A percentile compares a stretch with the other conserved stretches of the same genome.
phyloP scores from a whole-genome alignment of 2,329 filamentous ascomycete species.

The Claviceps paspali region DNA sequence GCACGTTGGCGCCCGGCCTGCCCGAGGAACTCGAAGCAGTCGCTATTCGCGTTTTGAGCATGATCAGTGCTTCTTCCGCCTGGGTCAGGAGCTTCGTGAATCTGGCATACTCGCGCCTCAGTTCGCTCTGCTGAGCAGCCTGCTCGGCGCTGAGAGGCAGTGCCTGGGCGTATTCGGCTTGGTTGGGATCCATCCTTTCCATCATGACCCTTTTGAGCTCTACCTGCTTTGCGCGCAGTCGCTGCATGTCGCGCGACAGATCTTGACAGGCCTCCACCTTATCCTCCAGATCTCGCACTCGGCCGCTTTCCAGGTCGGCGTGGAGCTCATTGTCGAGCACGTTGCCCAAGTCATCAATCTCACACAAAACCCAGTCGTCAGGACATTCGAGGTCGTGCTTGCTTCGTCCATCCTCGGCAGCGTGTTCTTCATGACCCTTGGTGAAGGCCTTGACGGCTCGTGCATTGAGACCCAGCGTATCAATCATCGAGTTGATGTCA shows the following conservation, averaged over 20 bases:
- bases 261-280: constrained; percentile 56
- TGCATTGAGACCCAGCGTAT: constrained; percentile 74
- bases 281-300: constrained; percentile 50
- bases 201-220: constrained; percentile 66
- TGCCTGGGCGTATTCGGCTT: constrained; percentile 46
- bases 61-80: constrained; percentile 62
- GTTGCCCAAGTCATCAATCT: constrained; percentile 53
- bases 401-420: constrained; percentile 37
- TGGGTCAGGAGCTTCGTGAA: constrained; percentile 63
- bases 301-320: constrained; percentile 48
- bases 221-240: constrained; percentile 59
- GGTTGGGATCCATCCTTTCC: constrained; percentile 51
- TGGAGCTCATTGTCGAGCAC: constrained; percentile 50
- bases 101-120: constrained; percentile 59
- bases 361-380: constrained; percentile 59
- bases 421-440: constrained; percentile 46
- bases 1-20: constrained; percentile 36
- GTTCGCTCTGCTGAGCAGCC: constrained; percentile 64
- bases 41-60: constrained; percentile 67
- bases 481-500: constrained; percentile 87
- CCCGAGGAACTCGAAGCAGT: constrained; percentile 34
- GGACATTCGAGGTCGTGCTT: constrained; percentile 53
- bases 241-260: constrained; percentile 53
- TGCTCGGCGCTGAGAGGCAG: constrained; percentile 77
- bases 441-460: constrained; percentile 51